Conservation (phyloP, 78 protist genomes). For the Dictyostelium capitatum region DNA sequence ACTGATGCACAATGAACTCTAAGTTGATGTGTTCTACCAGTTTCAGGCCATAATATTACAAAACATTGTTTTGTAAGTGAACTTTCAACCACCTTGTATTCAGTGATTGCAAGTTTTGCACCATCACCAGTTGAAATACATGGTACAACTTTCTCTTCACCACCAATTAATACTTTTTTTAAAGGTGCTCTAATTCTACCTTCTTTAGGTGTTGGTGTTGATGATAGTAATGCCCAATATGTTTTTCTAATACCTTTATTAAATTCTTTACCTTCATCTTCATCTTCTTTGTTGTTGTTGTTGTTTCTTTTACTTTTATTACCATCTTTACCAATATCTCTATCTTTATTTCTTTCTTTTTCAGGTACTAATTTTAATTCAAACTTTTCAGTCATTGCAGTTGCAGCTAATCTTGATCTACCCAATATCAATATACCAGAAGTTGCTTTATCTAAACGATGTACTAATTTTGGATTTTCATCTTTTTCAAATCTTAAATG, state of each 20-base stretch:
- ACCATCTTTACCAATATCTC: not conserved
- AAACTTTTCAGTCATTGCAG: slow-evolving; percentile 55
- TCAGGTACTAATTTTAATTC: slow-evolving; percentile 29
- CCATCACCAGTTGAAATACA: slow-evolving; percentile 52
- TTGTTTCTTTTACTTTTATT: not conserved
- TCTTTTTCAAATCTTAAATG: slow-evolving; percentile 52
- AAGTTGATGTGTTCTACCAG: slow-evolving; percentile 81
- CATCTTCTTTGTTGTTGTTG: not conserved
- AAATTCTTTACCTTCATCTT: slow-evolving; percentile 2
- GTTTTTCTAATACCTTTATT: slow-evolving; percentile 60
- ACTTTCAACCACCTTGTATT: slow-evolving; percentile 45
- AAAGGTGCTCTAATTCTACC: slow-evolving; percentile 77
- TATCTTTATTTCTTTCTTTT: not conserved
- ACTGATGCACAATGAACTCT: slow-evolving; percentile 79
- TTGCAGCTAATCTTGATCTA: slow-evolving; percentile 49
- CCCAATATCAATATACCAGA: slow-evolving; percentile 72
- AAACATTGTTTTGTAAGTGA: slow-evolving; percentile 33
- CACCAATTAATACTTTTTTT: slow-evolving; percentile 38
- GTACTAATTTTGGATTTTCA: slow-evolving; percentile 55
- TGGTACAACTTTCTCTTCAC: slow-evolving; percentile 56
- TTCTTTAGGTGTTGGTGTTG: slow-evolving; percentile 63
- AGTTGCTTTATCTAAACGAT: slow-evolving; percentile 55
- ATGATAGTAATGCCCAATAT: slow-evolving; percentile 78
- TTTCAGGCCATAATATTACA: slow-evolving; percentile 77
- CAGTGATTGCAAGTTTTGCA: slow-evolving; percentile 60